Conservation (phyloP, 179 eudicot genomes). For the Beta macrorhiza region DNA sequence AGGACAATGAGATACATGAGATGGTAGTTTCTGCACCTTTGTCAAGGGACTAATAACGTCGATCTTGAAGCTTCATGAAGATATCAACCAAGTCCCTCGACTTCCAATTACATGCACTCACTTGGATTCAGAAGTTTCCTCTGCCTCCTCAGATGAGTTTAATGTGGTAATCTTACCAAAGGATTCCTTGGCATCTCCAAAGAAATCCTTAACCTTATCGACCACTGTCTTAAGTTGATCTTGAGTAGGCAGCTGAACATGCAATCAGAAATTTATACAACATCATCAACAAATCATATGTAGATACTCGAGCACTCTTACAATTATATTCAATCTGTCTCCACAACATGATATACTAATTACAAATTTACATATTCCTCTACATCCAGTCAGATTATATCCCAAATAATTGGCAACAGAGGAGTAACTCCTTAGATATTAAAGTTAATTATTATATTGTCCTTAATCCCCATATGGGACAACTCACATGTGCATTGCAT, state of each 20-base stretch:
- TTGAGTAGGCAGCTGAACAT: slow-evolving; percentile 66
- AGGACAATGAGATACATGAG: not conserved
- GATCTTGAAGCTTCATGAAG: not conserved
- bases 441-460: too few relatives aligned
- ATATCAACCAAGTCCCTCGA: slow-evolving; percentile 8
- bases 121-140: slow-evolving; percentile 54
- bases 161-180: slow-evolving; percentile 74
- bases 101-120: slow-evolving; percentile 28
- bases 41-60: not conserved
- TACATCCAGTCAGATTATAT: not conserved
- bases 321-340: not conserved
- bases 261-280: not conserved
- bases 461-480: too few relatives aligned
- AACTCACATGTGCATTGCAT: too few relatives aligned
- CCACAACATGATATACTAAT: not conserved
- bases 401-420: too few relatives aligned
- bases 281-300: not conserved
- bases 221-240: slow-evolving; percentile 88
- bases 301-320: not conserved
- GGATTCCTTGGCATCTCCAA: slow-evolving; percentile 89
- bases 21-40: slow-evolving; percentile 5
- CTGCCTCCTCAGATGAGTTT: slow-evolving; percentile 44
- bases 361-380: not conserved
- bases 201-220: slow-evolving; percentile 88
- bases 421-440: too few relatives aligned